These are phyloP conservation scores for Kwoniella pini DNA, from an alignment of 768 basidiomycete genomes.

Conservation along the genomic window DNA sequence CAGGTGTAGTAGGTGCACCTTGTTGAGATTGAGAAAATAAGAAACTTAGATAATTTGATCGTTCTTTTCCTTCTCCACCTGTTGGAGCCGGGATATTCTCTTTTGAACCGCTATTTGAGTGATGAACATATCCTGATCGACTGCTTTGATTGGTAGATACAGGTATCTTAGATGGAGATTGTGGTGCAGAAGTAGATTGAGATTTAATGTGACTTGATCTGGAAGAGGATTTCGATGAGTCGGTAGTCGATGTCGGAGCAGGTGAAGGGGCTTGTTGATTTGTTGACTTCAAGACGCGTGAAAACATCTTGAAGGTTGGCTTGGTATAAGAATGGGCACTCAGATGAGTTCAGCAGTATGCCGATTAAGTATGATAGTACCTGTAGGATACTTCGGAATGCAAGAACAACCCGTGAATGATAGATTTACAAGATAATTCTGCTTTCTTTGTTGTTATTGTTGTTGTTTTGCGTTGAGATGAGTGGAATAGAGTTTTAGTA, in stretches of 20 bases:
- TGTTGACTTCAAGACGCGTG: conserved; percentile 49
- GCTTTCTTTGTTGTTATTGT: background rate
- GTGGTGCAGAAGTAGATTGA: conserved; percentile 23
- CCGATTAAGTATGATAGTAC: no score
- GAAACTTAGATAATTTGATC: conserved; percentile 48
- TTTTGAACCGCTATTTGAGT: conserved; percentile 16
- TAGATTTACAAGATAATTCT: background rate
- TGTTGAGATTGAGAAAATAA: conserved; percentile 37
- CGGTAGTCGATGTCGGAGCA: conserved; percentile 9
- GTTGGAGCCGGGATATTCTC: conserved; percentile 29
- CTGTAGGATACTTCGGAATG: no score
- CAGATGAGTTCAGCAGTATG: no score
- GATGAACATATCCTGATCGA: conserved; percentile 16
- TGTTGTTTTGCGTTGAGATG: conserved; percentile 8
- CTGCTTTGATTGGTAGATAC: conserved; percentile 35
- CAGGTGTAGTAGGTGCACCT: conserved; percentile 44
- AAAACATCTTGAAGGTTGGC: conserved; percentile 52
- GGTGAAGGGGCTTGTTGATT: conserved; percentile 29
- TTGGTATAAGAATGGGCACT: no score
- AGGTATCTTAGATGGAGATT: conserved; percentile 51
- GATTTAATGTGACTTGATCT: conserved; percentile 31
- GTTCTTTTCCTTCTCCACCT: conserved; percentile 17
- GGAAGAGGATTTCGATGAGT: conserved; percentile 39
- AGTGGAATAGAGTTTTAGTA: conserved; percentile 8
- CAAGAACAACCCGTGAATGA: no score